Evolutionary conservation across 495 filamentous ascomycete genomes (phyloP).

Genomic region (Usnea hakonensis): DNA sequence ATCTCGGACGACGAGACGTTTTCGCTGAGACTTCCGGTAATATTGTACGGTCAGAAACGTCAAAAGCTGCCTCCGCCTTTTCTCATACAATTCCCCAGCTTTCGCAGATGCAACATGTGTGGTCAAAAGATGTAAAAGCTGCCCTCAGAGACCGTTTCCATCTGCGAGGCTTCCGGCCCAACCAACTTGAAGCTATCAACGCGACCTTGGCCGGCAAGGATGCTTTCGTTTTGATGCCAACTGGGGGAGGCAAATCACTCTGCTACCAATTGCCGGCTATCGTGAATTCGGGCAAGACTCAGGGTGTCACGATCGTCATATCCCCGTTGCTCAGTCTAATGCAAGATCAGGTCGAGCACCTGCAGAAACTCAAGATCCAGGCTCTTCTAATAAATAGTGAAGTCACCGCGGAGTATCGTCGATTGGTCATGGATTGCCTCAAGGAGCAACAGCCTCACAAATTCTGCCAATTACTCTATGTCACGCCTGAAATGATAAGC

Average conservation of each 20-base stretch:
- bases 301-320: conserved; percentile 83
- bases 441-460: conserved; percentile 55
- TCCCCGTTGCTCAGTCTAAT: conserved; percentile 94
- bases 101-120: conserved; percentile 49
- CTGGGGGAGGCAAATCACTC: conserved; percentile 91
- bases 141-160: conserved; percentile 73
- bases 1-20: conserved; percentile 33
- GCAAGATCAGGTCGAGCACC: conserved; percentile 86
- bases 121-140: conserved; percentile 78
- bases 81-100: conserved; percentile 13
- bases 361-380: conserved; percentile 64
- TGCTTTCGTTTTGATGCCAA: conserved; percentile 93
- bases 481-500: conserved; percentile 93
- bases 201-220: conserved; percentile 81
- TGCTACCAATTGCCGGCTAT: conserved; percentile 94
- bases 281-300: conserved; percentile 69
- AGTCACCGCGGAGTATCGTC: conserved; percentile 45
- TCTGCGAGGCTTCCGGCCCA: conserved; percentile 75
- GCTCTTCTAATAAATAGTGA: conserved; percentile 78
- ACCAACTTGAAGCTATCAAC: conserved; percentile 94
- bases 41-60: conserved; percentile 15
- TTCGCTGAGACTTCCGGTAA: conserved; percentile 54
- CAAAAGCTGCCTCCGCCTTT: conserved; percentile 12
- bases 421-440: conserved; percentile 52
- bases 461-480: conserved; percentile 75